phyloP scores from a whole-genome alignment of 1,284 basidiomycete genomes.

The Mycocalia duriaeana region DNA sequence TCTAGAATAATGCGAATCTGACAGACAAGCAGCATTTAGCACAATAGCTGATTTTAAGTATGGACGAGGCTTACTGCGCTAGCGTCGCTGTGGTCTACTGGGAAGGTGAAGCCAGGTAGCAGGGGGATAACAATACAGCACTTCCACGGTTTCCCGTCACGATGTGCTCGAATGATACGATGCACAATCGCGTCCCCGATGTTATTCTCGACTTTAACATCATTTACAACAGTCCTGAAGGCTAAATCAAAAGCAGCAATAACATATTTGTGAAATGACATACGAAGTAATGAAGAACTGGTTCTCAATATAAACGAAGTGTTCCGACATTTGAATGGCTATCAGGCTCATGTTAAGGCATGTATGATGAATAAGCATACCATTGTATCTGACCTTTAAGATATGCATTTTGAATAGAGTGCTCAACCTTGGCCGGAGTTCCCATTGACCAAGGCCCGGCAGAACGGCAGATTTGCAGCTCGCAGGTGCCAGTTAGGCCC shows the following conservation, averaged over 20 bases:
- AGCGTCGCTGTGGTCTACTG: constrained; percentile 90
- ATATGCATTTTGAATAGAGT: constrained; percentile 94
- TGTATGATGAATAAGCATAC: constrained; percentile 7
- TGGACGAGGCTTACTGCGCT: constrained; percentile 61
- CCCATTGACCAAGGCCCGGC: constrained; percentile 96
- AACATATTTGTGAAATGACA: constrained; percentile 20
- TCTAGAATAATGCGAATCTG: constrained; percentile 90
- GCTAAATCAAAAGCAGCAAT: constrained; percentile 3
- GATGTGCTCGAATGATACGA: constrained; percentile 87
- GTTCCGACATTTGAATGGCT: constrained; percentile 94
- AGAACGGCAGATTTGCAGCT: constrained; percentile 94
- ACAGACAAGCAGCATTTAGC: not conserved
- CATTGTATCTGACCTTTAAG: constrained; percentile 62
- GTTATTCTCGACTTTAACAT: constrained; percentile 85
- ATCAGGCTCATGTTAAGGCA: constrained; percentile 10
- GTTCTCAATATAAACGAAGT: constrained; percentile 94
- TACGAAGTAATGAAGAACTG: constrained; percentile 98
- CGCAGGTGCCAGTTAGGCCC: constrained; percentile 92
- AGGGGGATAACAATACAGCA: constrained; percentile 92
- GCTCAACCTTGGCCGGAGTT: constrained; percentile 80
- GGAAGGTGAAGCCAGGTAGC: constrained; percentile 90
- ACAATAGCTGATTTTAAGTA: not conserved
- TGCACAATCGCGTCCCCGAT: constrained; percentile 94
- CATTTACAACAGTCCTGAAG: constrained; percentile 77
- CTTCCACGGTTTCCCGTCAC: constrained; percentile 80